Evolutionary conservation across 352 stramenopile genomes (phyloP), one percentile per base, ranked within the genome.

Genomic region (Phytophthora tubulina): DNA sequence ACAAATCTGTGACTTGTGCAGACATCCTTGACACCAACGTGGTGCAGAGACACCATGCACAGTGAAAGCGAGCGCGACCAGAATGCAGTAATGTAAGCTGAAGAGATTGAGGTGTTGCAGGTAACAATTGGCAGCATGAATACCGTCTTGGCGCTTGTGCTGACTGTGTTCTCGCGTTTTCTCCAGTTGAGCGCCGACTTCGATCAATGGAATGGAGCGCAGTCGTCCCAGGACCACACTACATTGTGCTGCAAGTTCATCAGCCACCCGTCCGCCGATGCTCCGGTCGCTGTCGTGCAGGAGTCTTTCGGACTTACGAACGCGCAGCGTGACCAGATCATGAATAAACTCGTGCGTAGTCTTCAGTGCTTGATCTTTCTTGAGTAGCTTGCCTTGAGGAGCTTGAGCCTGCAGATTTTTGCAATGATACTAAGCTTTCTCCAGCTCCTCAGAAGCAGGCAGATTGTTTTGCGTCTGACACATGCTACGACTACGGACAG

Each of bases 191-290:
- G 78, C 31, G 62, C 39, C 14, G 70, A 76, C 45, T 84, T 80
- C 36, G 80, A 88, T 56, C 63, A 82, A 51, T 55, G 49, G 0
- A 62, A 67, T 38, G 74, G 69, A 42, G 64, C 71, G 8, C 73
- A 21, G 21, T 21, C 21, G 21, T 27, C 21, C 21, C 21, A 27
- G 21, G 21, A 27, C 21, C 76, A 8, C 82, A 91, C 57, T 75
- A 76, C 38, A 84, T 94, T 38, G 73, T 81, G 54, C 55, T 91
- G 36, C 70, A 88, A 13, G 67, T 94, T 13, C 80, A 93, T 51
- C 41, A 93, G 33, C 86, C 86, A 77, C 80, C 2, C 85, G 36
- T 80, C 4, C 65, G 92, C 21, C 21, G 21, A 27, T 27, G 21
- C 21, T 27, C 21, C 21, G 21, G 1, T 27, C 44, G 85, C 81